These are phyloP conservation scores for Zangia roseola DNA, from an alignment of 768 basidiomycete genomes.

Conservation along the genomic window DNA sequence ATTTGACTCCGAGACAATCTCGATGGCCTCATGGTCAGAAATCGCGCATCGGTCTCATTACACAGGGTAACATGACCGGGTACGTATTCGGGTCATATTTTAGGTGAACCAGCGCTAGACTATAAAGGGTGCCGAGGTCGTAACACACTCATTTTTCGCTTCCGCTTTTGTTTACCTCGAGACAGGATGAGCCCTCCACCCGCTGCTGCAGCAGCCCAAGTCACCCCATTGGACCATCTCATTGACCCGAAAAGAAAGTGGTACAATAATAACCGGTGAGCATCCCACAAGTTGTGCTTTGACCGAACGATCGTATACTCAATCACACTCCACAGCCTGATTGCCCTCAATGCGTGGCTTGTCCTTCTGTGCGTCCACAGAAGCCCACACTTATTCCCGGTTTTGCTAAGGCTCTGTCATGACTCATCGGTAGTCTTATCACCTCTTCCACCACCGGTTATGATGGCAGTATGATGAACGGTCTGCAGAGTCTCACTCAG, in stretches of 20 bases:
- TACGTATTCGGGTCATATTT: too few species aligned
- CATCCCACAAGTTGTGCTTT: not conserved
- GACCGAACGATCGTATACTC: not conserved
- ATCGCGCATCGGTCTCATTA: too few species aligned
- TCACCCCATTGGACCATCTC: conserved; percentile 49
- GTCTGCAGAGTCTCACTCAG: conserved; percentile 65
- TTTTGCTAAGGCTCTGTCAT: not conserved
- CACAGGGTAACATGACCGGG: too few species aligned
- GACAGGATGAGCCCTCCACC: too few species aligned
- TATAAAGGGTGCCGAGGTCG: too few species aligned
- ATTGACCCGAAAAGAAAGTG: conserved; percentile 66
- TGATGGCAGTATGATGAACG: conserved; percentile 80
- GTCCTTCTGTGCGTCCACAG: conserved; percentile 53
- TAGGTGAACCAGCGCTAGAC: too few species aligned
- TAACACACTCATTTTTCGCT: too few species aligned
- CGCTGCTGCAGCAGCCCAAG: conserved; percentile 17
- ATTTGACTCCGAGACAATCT: too few species aligned
- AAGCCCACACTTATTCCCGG: not conserved
- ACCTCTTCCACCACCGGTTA: conserved; percentile 76
- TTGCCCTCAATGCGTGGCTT: conserved; percentile 68
- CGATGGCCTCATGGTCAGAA: too few species aligned
- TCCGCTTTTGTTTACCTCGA: too few species aligned
- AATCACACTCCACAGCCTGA: conserved; percentile 41
- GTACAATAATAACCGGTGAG: conserved; percentile 73
- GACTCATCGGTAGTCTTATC: conserved; percentile 47